Percentiles rank a stretch among this genome's conserved stretches.
These are phyloP conservation scores for Hemileccinum impolitum DNA, from an alignment of 768 basidiomycete species.

Conservation along the genomic window DNA sequence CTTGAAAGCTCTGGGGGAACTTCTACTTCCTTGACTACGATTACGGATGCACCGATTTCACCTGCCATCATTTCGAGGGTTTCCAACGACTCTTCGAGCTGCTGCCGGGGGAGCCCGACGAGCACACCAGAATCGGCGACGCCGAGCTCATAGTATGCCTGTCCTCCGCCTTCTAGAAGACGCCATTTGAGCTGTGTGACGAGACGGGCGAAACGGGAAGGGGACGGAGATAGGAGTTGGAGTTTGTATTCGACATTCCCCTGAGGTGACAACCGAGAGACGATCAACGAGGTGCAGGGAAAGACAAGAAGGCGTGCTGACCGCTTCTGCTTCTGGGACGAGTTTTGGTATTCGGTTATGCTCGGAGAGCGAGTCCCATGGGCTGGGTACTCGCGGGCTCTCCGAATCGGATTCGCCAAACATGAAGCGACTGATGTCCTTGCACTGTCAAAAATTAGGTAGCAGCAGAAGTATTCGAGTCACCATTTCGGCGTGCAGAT, in stretches of 20 bases:
- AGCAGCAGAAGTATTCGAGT: conserved; percentile 49
- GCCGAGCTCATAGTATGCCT: conserved; percentile 79
- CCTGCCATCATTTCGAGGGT: conserved; percentile 94
- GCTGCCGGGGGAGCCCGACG: conserved; percentile 67
- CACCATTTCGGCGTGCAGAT: too few relatives aligned
- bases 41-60: conserved; percentile 89
- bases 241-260: conserved; percentile 96
- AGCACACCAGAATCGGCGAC: conserved; percentile 88
- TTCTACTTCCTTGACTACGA: conserved; percentile 86
- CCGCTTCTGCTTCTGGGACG: conserved; percentile 72
- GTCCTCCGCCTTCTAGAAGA: conserved; percentile 77
- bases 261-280: conserved; percentile 35
- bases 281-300: neutral
- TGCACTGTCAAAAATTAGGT: neutral
- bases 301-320: conserved; percentile 14
- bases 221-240: conserved; percentile 76
- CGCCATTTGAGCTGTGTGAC: conserved; percentile 98
- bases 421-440: conserved; percentile 39
- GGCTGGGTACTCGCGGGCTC: conserved; percentile 73
- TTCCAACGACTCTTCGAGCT: conserved; percentile 78
- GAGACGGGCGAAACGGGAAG: conserved; percentile 73
- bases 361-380: conserved; percentile 68
- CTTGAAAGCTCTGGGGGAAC: conserved; percentile 53
- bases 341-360: conserved; percentile 53
- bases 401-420: conserved; percentile 83